Conservation (phyloP, 768 basidiomycete genomes). For the Boletus barrowsii region DNA sequence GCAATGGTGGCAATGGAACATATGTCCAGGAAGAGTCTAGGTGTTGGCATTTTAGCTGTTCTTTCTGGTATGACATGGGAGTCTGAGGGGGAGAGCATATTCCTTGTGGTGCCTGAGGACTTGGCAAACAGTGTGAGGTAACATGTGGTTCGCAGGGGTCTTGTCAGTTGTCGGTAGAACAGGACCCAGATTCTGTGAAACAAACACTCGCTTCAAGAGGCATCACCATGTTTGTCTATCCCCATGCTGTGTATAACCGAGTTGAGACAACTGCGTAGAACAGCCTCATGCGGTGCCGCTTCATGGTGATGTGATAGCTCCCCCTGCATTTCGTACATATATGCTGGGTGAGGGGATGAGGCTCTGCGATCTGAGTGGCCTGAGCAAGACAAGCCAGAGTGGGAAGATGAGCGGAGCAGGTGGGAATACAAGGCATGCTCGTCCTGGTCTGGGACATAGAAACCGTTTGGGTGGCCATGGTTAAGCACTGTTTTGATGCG, state of each 20-base stretch:
- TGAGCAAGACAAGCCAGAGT: slow-evolving; percentile 28
- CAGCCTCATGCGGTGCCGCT: slow-evolving; percentile 50
- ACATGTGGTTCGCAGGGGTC: slow-evolving; percentile 9
- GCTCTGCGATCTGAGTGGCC: slow-evolving; percentile 16
- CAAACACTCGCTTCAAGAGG: slow-evolving; percentile 26
- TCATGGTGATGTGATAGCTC: slow-evolving; percentile 24
- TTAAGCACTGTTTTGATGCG: slow-evolving; percentile 19
- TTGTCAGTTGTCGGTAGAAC: slow-evolving; percentile 8
- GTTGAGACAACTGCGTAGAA: slow-evolving; percentile 51
- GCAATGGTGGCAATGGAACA: slow-evolving; percentile 29
- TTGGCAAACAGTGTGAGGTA: slow-evolving; percentile 12
- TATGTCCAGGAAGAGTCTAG: slow-evolving; percentile 28
- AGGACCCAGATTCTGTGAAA: background rate
- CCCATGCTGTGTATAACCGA: slow-evolving; percentile 41
- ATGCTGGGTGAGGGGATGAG: slow-evolving; percentile 12
- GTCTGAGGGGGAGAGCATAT: slow-evolving; percentile 20
- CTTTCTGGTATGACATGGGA: slow-evolving; percentile 18
- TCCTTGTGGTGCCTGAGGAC: slow-evolving; percentile 12
- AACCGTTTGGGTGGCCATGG: slow-evolving; percentile 10
- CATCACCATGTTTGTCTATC: slow-evolving; percentile 21
- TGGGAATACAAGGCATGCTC: slow-evolving; percentile 25
- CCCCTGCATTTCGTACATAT: slow-evolving; percentile 18
- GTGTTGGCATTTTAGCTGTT: slow-evolving; percentile 4
- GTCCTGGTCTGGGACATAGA: slow-evolving; percentile 35
- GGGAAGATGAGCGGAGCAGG: slow-evolving; percentile 26